Evolutionary conservation across 139 green algal species (phyloP).

Genomic region (Micractinium sp.): DNA sequence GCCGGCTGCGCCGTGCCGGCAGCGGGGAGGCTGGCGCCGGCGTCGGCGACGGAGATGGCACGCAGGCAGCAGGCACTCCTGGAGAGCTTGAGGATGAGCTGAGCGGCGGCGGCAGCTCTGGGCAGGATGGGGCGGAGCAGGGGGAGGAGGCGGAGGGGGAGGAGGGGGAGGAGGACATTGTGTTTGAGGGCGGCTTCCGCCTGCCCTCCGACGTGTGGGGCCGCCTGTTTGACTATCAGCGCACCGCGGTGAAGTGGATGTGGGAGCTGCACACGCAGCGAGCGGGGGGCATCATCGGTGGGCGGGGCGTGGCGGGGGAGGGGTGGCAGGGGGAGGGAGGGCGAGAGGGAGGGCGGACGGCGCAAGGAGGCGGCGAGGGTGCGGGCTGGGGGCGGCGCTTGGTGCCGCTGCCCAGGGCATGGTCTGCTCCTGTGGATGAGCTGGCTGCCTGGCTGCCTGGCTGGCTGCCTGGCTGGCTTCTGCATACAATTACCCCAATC

Average conservation of each 20-base stretch:
- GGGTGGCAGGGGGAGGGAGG: background rate
- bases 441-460: background rate
- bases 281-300: constrained; percentile 92
- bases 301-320: constrained; percentile 76
- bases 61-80: background rate
- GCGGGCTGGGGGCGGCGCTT: background rate
- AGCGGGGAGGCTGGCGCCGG: background rate
- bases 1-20: constrained; percentile 24
- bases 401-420: background rate
- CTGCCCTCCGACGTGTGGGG: constrained; percentile 65
- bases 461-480: background rate
- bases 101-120: background rate
- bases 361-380: background rate
- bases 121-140: background rate
- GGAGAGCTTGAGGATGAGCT: background rate
- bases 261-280: constrained; percentile 97
- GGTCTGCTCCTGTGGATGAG: background rate
- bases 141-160: background rate
- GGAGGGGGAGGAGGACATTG: constrained; percentile 53
- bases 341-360: background rate
- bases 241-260: constrained; percentile 94
- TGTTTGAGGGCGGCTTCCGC: constrained; percentile 76
- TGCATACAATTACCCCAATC: background rate
- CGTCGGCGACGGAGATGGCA: background rate
- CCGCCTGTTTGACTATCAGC: constrained; percentile 94